phyloP scores from a whole-genome alignment of 2,329 filamentous ascomycete genomes.

The Calonectria pteridis region DNA sequence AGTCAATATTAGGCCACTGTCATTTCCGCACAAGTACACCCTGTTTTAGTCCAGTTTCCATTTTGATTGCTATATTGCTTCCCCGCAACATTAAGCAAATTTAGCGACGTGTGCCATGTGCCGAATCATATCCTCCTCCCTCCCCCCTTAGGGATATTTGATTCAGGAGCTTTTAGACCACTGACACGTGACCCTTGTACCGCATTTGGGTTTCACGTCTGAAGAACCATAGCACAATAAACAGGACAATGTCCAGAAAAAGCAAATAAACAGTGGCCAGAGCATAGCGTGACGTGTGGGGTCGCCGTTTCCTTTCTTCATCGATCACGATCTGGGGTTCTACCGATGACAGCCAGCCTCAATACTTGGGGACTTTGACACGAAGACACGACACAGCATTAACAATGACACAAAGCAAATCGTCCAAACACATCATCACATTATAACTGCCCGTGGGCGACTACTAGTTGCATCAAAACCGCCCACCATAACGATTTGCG shows the following conservation, averaged over 20 bases:
- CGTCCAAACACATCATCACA: slow-evolving; percentile 18
- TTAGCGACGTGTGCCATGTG: background rate
- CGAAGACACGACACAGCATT: background rate
- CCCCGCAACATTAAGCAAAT: background rate
- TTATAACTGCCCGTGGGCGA: slow-evolving; percentile 23
- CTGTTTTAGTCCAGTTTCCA: background rate
- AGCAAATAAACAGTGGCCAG: background rate
- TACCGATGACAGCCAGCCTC: background rate
- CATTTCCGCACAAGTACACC: background rate
- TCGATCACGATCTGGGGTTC: background rate
- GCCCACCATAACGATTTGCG: slow-evolving; percentile 50
- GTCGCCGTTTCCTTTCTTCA: background rate
- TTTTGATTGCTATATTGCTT: background rate
- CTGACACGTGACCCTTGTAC: background rate
- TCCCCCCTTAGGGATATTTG: background rate
- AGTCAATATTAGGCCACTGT: background rate
- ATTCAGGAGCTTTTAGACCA: background rate
- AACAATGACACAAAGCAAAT: background rate
- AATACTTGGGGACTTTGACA: background rate
- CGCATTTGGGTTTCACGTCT: background rate
- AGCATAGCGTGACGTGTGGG: background rate
- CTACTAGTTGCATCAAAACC: slow-evolving; percentile 40
- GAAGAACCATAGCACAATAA: background rate
- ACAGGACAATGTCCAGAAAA: background rate
- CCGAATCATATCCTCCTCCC: background rate